Evolutionary conservation across 352 stramenopile species (phyloP).

Genomic region (Thraustochytrium striatum): DNA sequence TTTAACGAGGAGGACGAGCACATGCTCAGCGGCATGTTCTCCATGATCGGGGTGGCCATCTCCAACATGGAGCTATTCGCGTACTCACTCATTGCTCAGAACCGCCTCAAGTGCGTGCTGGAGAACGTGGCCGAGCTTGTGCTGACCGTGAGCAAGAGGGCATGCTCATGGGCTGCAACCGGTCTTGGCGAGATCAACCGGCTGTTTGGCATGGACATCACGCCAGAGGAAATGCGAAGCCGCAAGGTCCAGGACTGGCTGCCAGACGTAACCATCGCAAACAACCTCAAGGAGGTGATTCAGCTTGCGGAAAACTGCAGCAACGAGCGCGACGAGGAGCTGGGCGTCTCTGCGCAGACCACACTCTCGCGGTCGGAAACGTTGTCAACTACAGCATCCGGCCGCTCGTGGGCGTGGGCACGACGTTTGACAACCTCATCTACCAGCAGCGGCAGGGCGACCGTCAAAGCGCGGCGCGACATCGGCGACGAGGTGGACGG

Average conservation of each 20-base stretch:
- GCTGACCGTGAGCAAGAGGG: conserved; percentile 24
- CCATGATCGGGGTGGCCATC: conserved; percentile 41
- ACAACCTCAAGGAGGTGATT: not conserved
- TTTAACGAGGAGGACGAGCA: conserved; percentile 45
- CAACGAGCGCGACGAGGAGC: not conserved
- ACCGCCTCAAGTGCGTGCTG: conserved; percentile 40
- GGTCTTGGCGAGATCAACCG: conserved; percentile 19
- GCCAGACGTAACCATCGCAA: not conserved
- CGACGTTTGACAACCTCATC: not conserved
- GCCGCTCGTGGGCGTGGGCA: conserved; percentile 35
- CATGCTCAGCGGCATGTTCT: conserved; percentile 40
- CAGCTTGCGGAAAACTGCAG: not conserved
- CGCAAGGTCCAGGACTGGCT: conserved; percentile 7
- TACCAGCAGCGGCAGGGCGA: too few relatives aligned
- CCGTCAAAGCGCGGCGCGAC: too few relatives aligned
- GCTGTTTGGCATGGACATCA: conserved; percentile 33
- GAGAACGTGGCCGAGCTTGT: conserved; percentile 43
- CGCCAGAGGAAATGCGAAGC: not conserved
- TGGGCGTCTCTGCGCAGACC: conserved; percentile 10
- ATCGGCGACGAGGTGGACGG: too few relatives aligned
- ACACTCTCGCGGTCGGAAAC: not conserved
- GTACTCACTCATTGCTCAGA: conserved; percentile 31
- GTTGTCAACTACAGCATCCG: conserved; percentile 47
- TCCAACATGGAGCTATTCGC: conserved; percentile 43
- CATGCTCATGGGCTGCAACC: conserved; percentile 40